Conservation (phyloP, 2,329 filamentous ascomycete genomes). For the Paramyrothecium sp. region DNA sequence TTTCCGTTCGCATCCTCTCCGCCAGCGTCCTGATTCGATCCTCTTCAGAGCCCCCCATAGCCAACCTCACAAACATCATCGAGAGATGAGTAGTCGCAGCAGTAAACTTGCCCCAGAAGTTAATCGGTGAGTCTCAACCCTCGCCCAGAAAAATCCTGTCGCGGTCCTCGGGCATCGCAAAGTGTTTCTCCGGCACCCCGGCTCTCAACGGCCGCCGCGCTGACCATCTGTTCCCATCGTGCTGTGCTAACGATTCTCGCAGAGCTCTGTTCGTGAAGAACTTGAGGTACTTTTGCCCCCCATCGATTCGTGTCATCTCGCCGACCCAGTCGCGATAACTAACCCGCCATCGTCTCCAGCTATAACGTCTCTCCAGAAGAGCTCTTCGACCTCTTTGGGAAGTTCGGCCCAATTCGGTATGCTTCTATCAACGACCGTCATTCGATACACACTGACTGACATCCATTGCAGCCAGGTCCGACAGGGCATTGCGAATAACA, state of each 20-base stretch:
- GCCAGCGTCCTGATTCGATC: conserved; percentile 28
- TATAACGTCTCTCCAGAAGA: conserved; percentile 99
- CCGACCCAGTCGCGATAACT: conserved; percentile 10
- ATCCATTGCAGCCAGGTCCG: conserved; percentile 77
- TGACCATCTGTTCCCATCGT: conserved; percentile 3
- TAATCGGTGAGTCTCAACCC: conserved; percentile 67
- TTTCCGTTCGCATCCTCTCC: conserved; percentile 19
- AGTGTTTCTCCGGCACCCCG: not conserved
- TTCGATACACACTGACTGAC: conserved; percentile 1
- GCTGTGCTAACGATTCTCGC: conserved; percentile 28
- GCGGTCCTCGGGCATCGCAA: not conserved
- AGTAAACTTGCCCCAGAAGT: conserved; percentile 99
- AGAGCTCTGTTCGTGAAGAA: conserved; percentile 99
- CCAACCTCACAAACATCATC: not conserved
- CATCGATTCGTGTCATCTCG: conserved; percentile 9
- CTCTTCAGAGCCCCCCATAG: conserved; percentile 38
- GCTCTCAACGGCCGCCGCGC: not conserved
- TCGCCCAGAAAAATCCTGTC: conserved; percentile 7
- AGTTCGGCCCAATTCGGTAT: conserved; percentile 93
- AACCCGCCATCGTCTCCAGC: conserved; percentile 66
- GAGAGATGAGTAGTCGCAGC: conserved; percentile 94
- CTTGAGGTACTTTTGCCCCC: conserved; percentile 68
- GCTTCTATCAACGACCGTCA: conserved; percentile 27
- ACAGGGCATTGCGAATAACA: conserved; percentile 94
- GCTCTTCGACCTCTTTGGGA: conserved; percentile 97